These are phyloP conservation scores for Cajanus cajan DNA, from an alignment of 306 rosid species.

Conservation along the genomic window DNA sequence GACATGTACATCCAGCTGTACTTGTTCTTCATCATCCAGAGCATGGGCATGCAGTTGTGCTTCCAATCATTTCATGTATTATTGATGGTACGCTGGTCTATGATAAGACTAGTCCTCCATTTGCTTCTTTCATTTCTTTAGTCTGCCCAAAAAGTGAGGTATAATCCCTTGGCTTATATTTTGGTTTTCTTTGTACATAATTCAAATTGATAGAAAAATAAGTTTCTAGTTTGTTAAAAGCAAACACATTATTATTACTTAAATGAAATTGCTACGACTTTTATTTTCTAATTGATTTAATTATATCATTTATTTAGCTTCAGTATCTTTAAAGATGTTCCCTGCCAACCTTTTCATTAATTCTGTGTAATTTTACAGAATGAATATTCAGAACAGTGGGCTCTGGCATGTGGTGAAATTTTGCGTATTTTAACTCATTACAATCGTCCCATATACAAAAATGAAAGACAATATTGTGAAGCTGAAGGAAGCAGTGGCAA, in stretches of 20 bases:
- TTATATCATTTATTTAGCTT: not conserved
- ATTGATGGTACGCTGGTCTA: slow-evolving; percentile 74
- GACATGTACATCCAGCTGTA: slow-evolving; percentile 56
- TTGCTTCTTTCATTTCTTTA: slow-evolving; percentile 84
- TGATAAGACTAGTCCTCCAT: slow-evolving; percentile 67
- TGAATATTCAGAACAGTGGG: slow-evolving; percentile 93
- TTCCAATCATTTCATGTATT: slow-evolving; percentile 82
- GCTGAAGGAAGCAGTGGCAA: slow-evolving; percentile 65
- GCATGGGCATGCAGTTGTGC: slow-evolving; percentile 86
- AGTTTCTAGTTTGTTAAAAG: not conserved
- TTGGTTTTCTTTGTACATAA: not conserved
- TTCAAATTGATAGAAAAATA: not conserved
- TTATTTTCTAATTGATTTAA: not conserved
- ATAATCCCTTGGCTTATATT: slow-evolving; percentile 18
- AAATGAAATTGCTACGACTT: not conserved
- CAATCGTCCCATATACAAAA: slow-evolving; percentile 79
- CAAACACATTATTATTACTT: not conserved
- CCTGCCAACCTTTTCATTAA: not conserved
- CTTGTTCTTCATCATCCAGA: slow-evolving; percentile 92
- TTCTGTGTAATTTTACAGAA: slow-evolving; percentile 43
- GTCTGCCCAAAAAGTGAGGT: slow-evolving; percentile 85
- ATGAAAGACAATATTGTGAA: slow-evolving; percentile 49
- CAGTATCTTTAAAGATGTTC: not conserved
- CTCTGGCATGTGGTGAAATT: slow-evolving; percentile 87
- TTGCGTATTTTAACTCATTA: slow-evolving; percentile 84